Base-by-base conservation (phyloP, 352 stramenopile species). In the Elongisporangium prolatum region DNA sequence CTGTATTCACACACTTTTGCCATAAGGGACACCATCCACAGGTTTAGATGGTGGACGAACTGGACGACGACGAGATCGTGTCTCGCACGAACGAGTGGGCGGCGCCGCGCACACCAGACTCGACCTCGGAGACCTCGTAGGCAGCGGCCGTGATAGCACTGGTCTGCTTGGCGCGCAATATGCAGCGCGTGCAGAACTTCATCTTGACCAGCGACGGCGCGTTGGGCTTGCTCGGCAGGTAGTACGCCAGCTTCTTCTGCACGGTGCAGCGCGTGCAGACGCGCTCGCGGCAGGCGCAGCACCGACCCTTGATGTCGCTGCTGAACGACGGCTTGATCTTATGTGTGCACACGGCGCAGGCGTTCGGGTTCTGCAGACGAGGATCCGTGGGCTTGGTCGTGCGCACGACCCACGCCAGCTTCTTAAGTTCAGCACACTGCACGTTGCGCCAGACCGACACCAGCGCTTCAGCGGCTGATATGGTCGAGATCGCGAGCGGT, bases 401-500 rank as follows among this genome's bases (percentile, higher is more conserved):
- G 28, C 28, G 28, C 28, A 13, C 28, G 28, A 40, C 28, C 60
- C 62, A 70, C 22, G 63, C 64, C 50, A 76, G 65, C 25, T 74
- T 72, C 57, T 73, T 74, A 60, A 74, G 62, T 14, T 72, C 25
- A 9, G 67, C 58, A 48, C 66, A 73, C 34, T 71, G 63, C 10
- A 54, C 55, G 8, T 75, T 59, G 47, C 69, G 71, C 60, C 67
- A 79, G 2, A 75, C 67, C 0, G 64, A 69, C 44, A 75, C 71
- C 1, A 79, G 48, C 0, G 67, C 61, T 28, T 63, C 73, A 2
- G 68, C 70, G 4, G 65, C 62, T 40, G 75, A 38, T 8, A 54
- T 67, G 9, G 62, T 74, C 11, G 64, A 65, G 11, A 79, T 53
- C 5, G 61, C 34, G 34, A 69, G 59, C 6, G 71, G 71, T 67